phyloP scores from a whole-genome alignment of 2,329 filamentous ascomycete species.

The Sarocladium brachiariae region DNA sequence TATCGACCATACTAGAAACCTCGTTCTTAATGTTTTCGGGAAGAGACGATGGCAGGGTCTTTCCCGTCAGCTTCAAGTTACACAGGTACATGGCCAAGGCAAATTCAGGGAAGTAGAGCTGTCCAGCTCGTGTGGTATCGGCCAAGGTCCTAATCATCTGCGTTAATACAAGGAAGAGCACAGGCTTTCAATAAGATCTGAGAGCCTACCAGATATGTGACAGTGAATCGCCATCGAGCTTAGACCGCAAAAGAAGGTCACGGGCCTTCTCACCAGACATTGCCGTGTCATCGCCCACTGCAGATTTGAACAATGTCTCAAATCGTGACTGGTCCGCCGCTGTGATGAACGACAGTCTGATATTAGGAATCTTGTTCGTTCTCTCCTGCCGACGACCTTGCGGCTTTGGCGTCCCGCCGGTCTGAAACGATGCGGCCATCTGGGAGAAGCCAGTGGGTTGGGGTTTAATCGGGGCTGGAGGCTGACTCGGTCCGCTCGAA shows the following conservation, averaged over 20 bases:
- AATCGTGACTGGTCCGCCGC: slow-evolving; percentile 94
- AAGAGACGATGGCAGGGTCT: slow-evolving; percentile 64
- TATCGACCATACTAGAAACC: slow-evolving; percentile 98
- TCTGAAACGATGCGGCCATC: slow-evolving; percentile 61
- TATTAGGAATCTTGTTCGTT: slow-evolving; percentile 79
- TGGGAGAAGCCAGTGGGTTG: slow-evolving; percentile 59
- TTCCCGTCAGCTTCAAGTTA: slow-evolving; percentile 85
- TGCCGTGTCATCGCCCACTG: slow-evolving; percentile 75
- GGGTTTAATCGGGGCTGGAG: slow-evolving; percentile 55
- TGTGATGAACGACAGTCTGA: slow-evolving; percentile 91
- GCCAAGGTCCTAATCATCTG: slow-evolving; percentile 63
- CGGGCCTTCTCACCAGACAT: slow-evolving; percentile 90
- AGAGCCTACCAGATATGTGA: slow-evolving; percentile 78
- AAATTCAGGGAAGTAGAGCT: slow-evolving; percentile 95
- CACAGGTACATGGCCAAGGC: slow-evolving; percentile 97
- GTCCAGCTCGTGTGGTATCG: slow-evolving; percentile 92
- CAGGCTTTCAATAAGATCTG: not conserved
- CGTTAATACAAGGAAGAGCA: slow-evolving; percentile 11
- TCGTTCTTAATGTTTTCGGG: slow-evolving; percentile 91
- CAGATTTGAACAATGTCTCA: slow-evolving; percentile 94
- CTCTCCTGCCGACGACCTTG: slow-evolving; percentile 38
- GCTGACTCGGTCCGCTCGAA: slow-evolving; percentile 36
- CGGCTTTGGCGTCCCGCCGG: slow-evolving; percentile 37
- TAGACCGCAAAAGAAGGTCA: slow-evolving; percentile 81
- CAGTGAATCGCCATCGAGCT: slow-evolving; percentile 77